Evolutionary conservation across 495 filamentous ascomycete species (phyloP).

Genomic region (Glarea lozoyensis): DNA sequence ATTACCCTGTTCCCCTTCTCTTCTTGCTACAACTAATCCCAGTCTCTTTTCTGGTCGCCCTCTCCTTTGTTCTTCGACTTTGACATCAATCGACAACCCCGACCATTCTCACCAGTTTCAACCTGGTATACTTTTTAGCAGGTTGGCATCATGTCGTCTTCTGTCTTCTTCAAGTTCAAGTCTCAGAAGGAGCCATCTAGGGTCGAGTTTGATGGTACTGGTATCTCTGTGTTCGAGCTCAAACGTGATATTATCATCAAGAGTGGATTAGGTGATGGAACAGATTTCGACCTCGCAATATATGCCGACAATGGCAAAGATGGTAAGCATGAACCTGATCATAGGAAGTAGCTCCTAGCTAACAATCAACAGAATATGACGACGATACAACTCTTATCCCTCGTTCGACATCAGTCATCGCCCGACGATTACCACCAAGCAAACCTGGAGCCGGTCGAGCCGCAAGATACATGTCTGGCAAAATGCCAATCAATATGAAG

Average conservation of each 20-base stretch:
- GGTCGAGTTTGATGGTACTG: constrained; percentile 95
- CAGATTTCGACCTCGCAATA: constrained; percentile 92
- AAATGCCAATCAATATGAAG: constrained; percentile 87
- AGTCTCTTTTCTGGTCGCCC: too few relatives aligned
- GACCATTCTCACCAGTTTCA: constrained; percentile 33
- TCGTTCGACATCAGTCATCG: constrained; percentile 87
- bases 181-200: constrained; percentile 91
- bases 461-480: constrained; percentile 92
- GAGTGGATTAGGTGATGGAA: constrained; percentile 88
- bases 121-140: background rate
- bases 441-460: constrained; percentile 72
- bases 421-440: constrained; percentile 74
- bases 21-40: too few relatives aligned
- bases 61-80: constrained; percentile 22
- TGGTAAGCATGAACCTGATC: constrained; percentile 49
- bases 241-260: constrained; percentile 96
- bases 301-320: constrained; percentile 85
- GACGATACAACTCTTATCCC: constrained; percentile 95
- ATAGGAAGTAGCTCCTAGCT: background rate
- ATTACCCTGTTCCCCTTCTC: constrained; percentile 13
- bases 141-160: constrained; percentile 76
- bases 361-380: constrained; percentile 65
- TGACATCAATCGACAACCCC: constrained; percentile 22
- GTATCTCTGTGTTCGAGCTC: constrained; percentile 96
- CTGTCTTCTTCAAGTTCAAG: constrained; percentile 99